A percentile compares a stretch with the other conserved stretches of the same genome.
phyloP scores from a whole-genome alignment of 192 early-diverging fungal species.

The Oehlia diaphana region DNA sequence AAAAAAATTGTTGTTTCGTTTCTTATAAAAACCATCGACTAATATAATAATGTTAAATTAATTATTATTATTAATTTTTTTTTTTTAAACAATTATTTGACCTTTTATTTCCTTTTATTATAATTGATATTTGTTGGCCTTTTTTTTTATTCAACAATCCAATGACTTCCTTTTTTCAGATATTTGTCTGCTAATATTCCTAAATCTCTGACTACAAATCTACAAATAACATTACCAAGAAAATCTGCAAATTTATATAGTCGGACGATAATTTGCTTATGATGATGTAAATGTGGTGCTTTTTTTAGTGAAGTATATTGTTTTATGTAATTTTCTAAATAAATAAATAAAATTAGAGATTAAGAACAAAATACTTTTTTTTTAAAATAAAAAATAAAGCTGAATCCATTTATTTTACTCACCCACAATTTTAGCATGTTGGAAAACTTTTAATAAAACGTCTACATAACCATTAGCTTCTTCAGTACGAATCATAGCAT shows the following conservation, averaged over 20 bases:
- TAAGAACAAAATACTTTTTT: too few relatives aligned
- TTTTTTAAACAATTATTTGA: neutral
- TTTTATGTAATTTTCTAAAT: slow-evolving; percentile 36
- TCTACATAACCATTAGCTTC: slow-evolving; percentile 44
- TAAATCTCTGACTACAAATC: slow-evolving; percentile 45
- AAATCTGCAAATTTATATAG: slow-evolving; percentile 43
- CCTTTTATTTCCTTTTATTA: neutral
- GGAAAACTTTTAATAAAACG: slow-evolving; percentile 35
- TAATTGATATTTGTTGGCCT: too few relatives aligned
- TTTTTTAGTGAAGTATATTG: slow-evolving; percentile 33
- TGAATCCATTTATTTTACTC: neutral
- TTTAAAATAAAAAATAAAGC: neutral
- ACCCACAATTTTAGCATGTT: slow-evolving; percentile 23
- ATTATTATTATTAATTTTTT: neutral
- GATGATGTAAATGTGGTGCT: slow-evolving; percentile 37
- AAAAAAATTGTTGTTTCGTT: neutral
- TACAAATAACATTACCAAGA: slow-evolving; percentile 43
- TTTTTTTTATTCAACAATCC: slow-evolving; percentile 38
- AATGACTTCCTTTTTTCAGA: slow-evolving; percentile 43
- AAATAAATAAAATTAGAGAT: slow-evolving; percentile 2
- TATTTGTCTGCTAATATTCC: slow-evolving; percentile 49
- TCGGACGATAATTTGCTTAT: slow-evolving; percentile 38
- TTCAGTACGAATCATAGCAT: slow-evolving; percentile 33
- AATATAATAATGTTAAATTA: neutral
- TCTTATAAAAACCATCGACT: neutral